Evolutionary conservation across 1,284 basidiomycete species (phyloP), one percentile per base, ranked within the genome.

Genomic region (Ustilago curta): DNA sequence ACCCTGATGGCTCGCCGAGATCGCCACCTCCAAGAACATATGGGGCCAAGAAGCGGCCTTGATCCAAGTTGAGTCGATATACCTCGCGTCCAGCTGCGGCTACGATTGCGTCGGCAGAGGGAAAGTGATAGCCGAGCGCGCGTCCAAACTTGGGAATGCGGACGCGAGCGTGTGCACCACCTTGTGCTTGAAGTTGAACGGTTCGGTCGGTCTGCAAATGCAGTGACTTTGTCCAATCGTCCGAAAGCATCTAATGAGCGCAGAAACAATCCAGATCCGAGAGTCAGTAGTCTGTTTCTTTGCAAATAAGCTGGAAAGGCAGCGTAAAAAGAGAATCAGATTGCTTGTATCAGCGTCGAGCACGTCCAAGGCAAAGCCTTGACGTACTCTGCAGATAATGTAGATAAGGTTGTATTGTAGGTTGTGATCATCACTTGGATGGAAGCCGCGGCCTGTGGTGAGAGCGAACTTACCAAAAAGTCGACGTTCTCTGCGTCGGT

Each of bases 181-280:
- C 91, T 86, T 99, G 97, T 0, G 93, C 95, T 84, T 99, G 97
- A 4, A 99, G 88, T 83, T 95, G 93, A 55, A 99, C 86, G 7
- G 93, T 93, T n/a, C 97, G 91, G 87, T 99, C 95, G 52, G 92
- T 91, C 88, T 99, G 97, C 1, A 99, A 89, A 83, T 97, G 95
- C 64, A 98, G 89, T n/a, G 92, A 92, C 86, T 99, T 99, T 18
- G 96, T 99, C 97, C 97, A 99, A 87, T 99, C 97, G 83, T 94
- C 92, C 0, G 95, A 97, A 11, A 99, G 88, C 82, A 95, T 92
- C 95, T 97, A 85, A 12, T 8, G 14, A 35, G 29, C 44, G 31
- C 23, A 21, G 18, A 16, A 14, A 25, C 29, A 27, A 45, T 6
- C 5, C n/a, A 31, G 18, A 8, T n/a, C 12, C 3, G 25, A 1